These are phyloP conservation scores for Solanum etuberosum DNA, from an alignment of 257 asterid species.

Conservation along the genomic window DNA sequence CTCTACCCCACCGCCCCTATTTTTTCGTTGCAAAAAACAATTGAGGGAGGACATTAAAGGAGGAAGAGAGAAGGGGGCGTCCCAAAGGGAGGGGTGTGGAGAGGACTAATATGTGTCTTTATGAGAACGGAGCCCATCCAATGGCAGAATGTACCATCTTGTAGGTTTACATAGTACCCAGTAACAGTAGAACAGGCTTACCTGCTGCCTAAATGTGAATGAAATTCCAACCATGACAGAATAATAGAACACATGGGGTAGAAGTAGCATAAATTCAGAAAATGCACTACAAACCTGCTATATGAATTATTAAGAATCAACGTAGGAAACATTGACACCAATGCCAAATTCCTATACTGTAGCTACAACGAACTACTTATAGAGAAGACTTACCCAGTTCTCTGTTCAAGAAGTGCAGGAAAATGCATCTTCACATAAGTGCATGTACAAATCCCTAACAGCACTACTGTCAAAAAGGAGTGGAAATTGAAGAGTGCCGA, in stretches of 20 bases:
- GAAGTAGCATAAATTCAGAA: not conserved
- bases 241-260: not conserved
- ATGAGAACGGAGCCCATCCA: not conserved
- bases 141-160: not conserved
- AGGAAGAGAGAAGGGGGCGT: not conserved
- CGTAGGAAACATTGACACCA: not conserved
- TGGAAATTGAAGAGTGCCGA: slow-evolving; percentile 85
- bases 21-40: not conserved
- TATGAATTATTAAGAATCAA: not conserved
- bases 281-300: not conserved
- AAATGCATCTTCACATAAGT: slow-evolving; percentile 81
- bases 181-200: not conserved
- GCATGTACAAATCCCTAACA: slow-evolving; percentile 88
- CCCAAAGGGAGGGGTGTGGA: not conserved
- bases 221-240: not conserved
- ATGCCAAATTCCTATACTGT: not conserved
- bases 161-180: not conserved
- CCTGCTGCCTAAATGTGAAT: not conserved
- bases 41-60: not conserved
- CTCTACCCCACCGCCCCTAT: too few relatives aligned
- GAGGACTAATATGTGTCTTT: not conserved
- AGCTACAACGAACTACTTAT: not conserved
- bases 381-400: slow-evolving; percentile 60
- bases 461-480: slow-evolving; percentile 81
- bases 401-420: slow-evolving; percentile 83